These are phyloP conservation scores for Angomonas ambiguus DNA, from an alignment of 208 protist genomes.

Conservation along the genomic window DNA sequence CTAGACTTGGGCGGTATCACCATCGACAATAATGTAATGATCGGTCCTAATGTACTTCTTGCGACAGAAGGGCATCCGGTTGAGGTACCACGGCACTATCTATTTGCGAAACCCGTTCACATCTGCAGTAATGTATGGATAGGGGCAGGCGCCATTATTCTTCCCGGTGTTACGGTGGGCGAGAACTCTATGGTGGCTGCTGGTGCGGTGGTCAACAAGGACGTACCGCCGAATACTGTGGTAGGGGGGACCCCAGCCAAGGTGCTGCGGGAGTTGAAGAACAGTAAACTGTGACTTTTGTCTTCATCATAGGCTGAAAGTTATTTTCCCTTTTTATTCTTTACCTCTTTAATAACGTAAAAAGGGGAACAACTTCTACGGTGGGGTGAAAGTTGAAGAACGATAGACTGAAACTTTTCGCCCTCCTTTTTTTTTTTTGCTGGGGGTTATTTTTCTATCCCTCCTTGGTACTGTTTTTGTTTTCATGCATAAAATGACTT, in stretches of 20 bases:
- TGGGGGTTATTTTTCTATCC: neutral
- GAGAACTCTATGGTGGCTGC: constrained; percentile 60
- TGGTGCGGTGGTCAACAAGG: constrained; percentile 75
- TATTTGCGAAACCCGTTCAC: constrained; percentile 36
- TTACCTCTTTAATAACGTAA: neutral
- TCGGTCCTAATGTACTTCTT: constrained; percentile 58
- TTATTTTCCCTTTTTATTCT: neutral
- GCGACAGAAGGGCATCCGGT: constrained; percentile 76
- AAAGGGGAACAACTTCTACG: neutral
- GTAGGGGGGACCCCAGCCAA: constrained; percentile 72
- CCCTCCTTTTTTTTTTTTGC: neutral
- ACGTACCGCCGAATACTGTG: constrained; percentile 65
- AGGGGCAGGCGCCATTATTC: constrained; percentile 40
- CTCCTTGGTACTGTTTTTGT: neutral
- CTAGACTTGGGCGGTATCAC: constrained; percentile 58
- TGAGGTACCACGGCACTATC: constrained; percentile 17
- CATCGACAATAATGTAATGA: constrained; percentile 56
- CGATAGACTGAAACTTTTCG: no score
- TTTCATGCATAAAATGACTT: neutral
- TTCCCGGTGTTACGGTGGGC: constrained; percentile 77
- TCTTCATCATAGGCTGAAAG: neutral
- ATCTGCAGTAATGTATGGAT: constrained; percentile 64
- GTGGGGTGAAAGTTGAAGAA: no score
- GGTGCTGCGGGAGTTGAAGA: constrained; percentile 24
- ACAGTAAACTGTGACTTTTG: constrained; percentile 5